A percentile compares a stretch with the other conserved stretches of the same genome.
phyloP scores from a whole-genome alignment of 192 early-diverging fungal species.

The Rhizoclosmatium globosum region DNA sequence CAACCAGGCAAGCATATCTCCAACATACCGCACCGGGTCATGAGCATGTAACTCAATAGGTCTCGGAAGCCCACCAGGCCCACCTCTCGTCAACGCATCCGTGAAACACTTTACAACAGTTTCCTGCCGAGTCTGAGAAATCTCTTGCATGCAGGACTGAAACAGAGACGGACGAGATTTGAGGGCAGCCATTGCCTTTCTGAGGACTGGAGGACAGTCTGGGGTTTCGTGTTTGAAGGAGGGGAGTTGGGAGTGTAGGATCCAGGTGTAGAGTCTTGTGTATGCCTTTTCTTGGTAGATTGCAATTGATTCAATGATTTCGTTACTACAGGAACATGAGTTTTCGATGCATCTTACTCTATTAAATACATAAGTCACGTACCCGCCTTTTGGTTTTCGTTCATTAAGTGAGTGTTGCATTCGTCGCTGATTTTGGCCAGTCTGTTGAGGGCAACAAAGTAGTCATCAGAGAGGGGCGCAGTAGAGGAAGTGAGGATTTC shows the following conservation, averaged over 20 bases:
- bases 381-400: constrained; percentile 82
- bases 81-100: constrained; percentile 78
- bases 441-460: constrained; percentile 76
- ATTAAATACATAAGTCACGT: constrained; percentile 8
- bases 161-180: constrained; percentile 78
- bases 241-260: constrained; percentile 67
- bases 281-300: constrained; percentile 76
- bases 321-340: constrained; percentile 46
- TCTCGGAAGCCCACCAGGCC: constrained; percentile 77
- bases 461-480: constrained; percentile 60
- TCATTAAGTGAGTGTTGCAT: constrained; percentile 76
- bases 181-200: constrained; percentile 71
- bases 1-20: constrained; percentile 97
- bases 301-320: constrained; percentile 81
- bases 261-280: constrained; percentile 80
- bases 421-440: constrained; percentile 76
- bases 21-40: constrained; percentile 90
- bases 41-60: constrained; percentile 94
- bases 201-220: constrained; percentile 70
- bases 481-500: constrained; percentile 61
- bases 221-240: constrained; percentile 72
- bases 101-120: constrained; percentile 74
- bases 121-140: constrained; percentile 71
- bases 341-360: background rate
- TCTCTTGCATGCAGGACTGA: constrained; percentile 77